Evolutionary conservation across 106 monocot genomes (phyloP).

Genomic region (Iris macrosiphon): DNA sequence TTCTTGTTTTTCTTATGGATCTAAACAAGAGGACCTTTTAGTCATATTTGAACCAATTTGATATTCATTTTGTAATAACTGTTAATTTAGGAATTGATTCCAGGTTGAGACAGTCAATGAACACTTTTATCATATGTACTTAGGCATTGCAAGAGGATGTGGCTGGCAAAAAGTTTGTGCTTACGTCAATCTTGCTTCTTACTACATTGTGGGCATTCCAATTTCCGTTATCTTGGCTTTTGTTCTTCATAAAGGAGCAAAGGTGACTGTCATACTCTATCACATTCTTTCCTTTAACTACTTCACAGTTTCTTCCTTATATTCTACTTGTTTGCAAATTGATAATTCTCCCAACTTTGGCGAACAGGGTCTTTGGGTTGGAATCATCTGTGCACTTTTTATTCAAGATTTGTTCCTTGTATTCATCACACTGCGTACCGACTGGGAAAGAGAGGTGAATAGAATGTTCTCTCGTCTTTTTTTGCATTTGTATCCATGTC

Average conservation of each 20-base stretch:
- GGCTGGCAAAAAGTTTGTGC: conserved; percentile 50
- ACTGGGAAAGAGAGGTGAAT: conserved; percentile 38
- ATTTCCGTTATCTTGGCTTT: conserved; percentile 34
- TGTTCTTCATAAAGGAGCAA: conserved; percentile 24
- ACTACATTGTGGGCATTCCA: conserved; percentile 49
- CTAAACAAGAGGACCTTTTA: too few species aligned
- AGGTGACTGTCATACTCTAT: too few species aligned
- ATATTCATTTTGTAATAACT: too few species aligned
- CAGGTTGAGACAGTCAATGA: too few species aligned
- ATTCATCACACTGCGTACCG: conserved; percentile 8
- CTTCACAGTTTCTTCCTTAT: too few species aligned
- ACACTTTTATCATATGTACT: too few species aligned
- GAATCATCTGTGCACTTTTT: conserved; percentile 24
- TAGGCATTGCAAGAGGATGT: conserved; percentile 41
- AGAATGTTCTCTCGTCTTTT: too few species aligned
- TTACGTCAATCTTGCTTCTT: conserved; percentile 40
- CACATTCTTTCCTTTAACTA: too few species aligned
- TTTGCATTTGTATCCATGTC: too few species aligned
- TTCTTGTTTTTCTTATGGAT: too few species aligned
- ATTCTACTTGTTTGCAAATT: background rate
- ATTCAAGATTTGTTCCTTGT: conserved; percentile 11
- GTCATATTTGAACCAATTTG: too few species aligned
- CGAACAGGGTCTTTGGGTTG: conserved; percentile 37
- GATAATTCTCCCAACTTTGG: background rate
- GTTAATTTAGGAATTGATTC: too few species aligned